Percentiles rank a stretch among this genome's conserved stretches.
Conservation (phyloP, 2,329 filamentous ascomycete genomes). For the Fusarium sp. region DNA sequence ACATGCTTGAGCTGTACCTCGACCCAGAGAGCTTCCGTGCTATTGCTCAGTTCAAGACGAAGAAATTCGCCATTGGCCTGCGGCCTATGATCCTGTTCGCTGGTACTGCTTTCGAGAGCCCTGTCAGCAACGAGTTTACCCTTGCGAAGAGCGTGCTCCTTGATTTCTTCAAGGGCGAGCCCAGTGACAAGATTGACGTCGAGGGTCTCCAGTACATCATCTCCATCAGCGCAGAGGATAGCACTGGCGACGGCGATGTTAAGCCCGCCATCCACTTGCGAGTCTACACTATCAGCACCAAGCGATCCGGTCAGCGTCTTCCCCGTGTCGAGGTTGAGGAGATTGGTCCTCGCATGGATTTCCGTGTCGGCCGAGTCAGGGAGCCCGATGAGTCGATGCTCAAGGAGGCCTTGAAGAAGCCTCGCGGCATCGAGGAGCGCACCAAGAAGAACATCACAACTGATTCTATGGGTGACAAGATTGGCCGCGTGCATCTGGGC, state of each 20-base stretch:
- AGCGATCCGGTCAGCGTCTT: conserved; percentile 84
- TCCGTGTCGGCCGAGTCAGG: conserved; percentile 81
- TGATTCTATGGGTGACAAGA: conserved; percentile 93
- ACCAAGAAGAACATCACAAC: conserved; percentile 97
- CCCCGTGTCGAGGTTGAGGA: conserved; percentile 94
- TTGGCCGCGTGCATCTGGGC: conserved; percentile 90
- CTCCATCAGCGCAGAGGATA: conserved; percentile 79
- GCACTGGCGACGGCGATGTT: conserved; percentile 51
- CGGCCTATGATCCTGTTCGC: conserved; percentile 93
- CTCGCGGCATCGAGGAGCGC: conserved; percentile 76
- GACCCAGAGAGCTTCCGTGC: conserved; percentile 77
- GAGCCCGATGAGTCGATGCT: conserved; percentile 80
- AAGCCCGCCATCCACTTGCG: conserved; percentile 73
- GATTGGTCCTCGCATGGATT: conserved; percentile 94
- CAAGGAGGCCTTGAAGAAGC: conserved; percentile 91
- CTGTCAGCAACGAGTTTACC: conserved; percentile 80
- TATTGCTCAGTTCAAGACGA: conserved; percentile 78
- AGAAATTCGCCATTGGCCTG: conserved; percentile 80
- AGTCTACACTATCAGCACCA: conserved; percentile 86
- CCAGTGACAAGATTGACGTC: conserved; percentile 85
- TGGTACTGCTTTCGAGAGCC: conserved; percentile 86
- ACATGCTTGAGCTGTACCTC: conserved; percentile 93
- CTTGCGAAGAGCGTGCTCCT: conserved; percentile 86
- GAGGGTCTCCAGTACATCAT: conserved; percentile 94
- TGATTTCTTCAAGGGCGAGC: conserved; percentile 87